A percentile compares a stretch with the other conserved stretches of the same genome.
phyloP scores from a whole-genome alignment of 768 basidiomycete species.

The Lactifluus pinguis region DNA sequence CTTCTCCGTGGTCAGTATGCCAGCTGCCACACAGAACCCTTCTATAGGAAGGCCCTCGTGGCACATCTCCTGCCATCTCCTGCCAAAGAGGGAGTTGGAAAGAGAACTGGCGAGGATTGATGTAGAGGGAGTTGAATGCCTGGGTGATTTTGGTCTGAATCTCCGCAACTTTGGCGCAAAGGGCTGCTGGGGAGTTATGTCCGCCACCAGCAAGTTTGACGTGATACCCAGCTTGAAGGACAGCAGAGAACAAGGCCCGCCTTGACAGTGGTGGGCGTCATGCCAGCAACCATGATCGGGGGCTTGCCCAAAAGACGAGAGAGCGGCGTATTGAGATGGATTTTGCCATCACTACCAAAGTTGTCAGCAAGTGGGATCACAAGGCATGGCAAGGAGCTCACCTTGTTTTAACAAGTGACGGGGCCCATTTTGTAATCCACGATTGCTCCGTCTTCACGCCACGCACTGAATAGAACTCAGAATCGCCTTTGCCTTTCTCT shows the following conservation, averaged over 20 bases:
- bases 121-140: conserved; percentile 40
- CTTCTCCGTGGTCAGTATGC: conserved; percentile 94
- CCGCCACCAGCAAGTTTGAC: too few relatives aligned
- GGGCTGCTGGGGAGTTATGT: too few relatives aligned
- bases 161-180: too few relatives aligned
- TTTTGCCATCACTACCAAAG: conserved; percentile 68
- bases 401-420: conserved; percentile 84
- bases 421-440: conserved; percentile 88
- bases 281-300: conserved; percentile 57
- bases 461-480: too few relatives aligned
- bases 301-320: too few relatives aligned
- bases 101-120: conserved; percentile 93
- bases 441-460: conserved; percentile 68
- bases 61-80: conserved; percentile 93
- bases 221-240: too few relatives aligned
- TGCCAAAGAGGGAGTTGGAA: conserved; percentile 99
- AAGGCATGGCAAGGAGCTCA: conserved; percentile 24
- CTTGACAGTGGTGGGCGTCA: conserved; percentile 97
- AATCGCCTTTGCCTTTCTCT: conserved; percentile 82
- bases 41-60: conserved; percentile 92
- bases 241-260: conserved; percentile 26
- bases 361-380: neutral
- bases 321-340: conserved; percentile 29
- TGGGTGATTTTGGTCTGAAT: too few relatives aligned
- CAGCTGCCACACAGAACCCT: conserved; percentile 98